Evolutionary conservation across 495 filamentous ascomycete genomes (phyloP).

Genomic region (Penicillium daleae): DNA sequence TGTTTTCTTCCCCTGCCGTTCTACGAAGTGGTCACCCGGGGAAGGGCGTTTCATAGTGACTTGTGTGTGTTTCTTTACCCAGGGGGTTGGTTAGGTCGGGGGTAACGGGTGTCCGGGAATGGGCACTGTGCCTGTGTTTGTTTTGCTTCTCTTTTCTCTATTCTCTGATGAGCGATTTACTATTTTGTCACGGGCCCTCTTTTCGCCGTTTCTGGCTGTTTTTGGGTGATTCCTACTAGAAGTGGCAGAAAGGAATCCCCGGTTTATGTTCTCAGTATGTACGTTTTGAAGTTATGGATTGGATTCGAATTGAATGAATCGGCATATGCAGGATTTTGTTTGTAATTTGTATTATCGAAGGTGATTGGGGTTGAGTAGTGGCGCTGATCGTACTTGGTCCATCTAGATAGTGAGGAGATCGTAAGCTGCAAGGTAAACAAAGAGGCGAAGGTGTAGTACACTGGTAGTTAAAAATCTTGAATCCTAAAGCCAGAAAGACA

Average conservation of each 20-base stretch:
- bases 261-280: conserved; percentile 6
- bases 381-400: neutral
- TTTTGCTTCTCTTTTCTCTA: conserved; percentile 12
- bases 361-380: neutral
- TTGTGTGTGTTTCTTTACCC: neutral
- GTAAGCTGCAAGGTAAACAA: no score
- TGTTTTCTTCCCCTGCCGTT: conserved; percentile 4
- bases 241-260: neutral
- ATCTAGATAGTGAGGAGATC: no score
- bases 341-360: neutral
- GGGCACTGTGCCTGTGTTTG: conserved; percentile 25
- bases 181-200: conserved; percentile 7
- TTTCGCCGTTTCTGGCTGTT: conserved; percentile 5
- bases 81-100: neutral
- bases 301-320: neutral
- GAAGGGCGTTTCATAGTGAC: conserved; percentile 18
- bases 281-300: neutral
- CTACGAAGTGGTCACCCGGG: neutral
- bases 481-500: no score
- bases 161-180: conserved; percentile 22
- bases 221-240: conserved; percentile 1
- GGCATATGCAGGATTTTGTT: neutral
- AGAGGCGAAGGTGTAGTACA: no score
- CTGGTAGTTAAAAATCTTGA: no score
- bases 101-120: conserved; percentile 10